These are phyloP conservation scores for Comarum palustre DNA, from an alignment of 306 rosid genomes.

Conservation along the genomic window DNA sequence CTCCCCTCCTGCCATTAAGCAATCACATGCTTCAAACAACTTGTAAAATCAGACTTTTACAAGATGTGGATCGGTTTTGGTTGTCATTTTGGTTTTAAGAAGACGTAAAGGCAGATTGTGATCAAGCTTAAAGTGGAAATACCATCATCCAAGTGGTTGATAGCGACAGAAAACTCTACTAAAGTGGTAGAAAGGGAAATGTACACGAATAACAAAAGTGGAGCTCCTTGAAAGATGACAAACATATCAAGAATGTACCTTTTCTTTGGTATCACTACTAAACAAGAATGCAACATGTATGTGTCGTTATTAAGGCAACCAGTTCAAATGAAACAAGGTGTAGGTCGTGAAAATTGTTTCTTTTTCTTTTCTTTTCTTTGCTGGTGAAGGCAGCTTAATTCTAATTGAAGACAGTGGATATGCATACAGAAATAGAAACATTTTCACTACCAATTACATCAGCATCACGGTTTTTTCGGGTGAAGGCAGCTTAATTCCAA, in stretches of 20 bases:
- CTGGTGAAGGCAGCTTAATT: not conserved
- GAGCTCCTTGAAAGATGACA: not conserved
- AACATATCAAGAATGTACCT: not conserved
- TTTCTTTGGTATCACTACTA: not conserved
- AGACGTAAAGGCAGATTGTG: not conserved
- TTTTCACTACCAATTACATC: not conserved
- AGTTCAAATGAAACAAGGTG: not conserved
- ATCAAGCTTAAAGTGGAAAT: not conserved
- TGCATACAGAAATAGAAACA: not conserved
- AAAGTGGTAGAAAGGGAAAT: not conserved
- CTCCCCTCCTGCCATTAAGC: conserved; percentile 51
- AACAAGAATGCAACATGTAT: not conserved
- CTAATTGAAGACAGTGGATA: not conserved
- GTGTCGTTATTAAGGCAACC: not conserved
- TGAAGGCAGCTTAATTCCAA: not conserved
- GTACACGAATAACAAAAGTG: not conserved
- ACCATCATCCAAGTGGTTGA: not conserved
- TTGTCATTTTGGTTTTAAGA: not conserved
- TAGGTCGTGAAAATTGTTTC: not conserved
- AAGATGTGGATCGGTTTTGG: not conserved
- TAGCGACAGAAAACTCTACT: not conserved
- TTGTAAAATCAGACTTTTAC: not conserved
- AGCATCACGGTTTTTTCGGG: not conserved
- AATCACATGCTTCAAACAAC: not conserved
- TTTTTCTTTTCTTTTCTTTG: no score